Evolutionary conservation across 73 alveolate species (phyloP), one percentile per base, ranked within the genome.

Genomic region (Tetrahymena elliotti): DNA sequence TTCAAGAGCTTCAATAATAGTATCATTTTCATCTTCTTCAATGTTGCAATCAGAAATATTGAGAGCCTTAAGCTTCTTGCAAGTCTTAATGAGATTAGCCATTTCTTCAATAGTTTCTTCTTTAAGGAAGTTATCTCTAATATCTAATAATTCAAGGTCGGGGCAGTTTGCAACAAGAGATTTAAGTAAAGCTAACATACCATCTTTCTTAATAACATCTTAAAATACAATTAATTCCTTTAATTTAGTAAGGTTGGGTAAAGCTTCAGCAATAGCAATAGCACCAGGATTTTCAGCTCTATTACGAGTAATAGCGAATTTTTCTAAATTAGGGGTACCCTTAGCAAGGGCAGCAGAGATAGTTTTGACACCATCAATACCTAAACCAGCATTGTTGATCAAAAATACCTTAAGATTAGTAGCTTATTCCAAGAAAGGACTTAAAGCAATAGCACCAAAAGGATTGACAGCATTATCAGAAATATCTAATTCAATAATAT

Each of bases 381-480:
- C 96, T 88, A 94, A 93, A 47, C 96, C 96, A 52, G 95, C 93
- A 94, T 94, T 94, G 53, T 94, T 94, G 11, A 94, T 13, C 52
- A 47, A 94, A 9, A 94, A 92, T 34, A 52, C 92, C 83, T 94
- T 39, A 38, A 94, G 53, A 52, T 39, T 33, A 84, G 93, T 93
- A 1, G 96, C 96, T 40, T 94, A 94, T 94, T 94, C 93, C 16
- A 94, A 93, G 47, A 94, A 94, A 22, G 96, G 96, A 33, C 93
- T 94, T 38, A 94, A 88, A 33, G 96, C 96, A 35, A 84, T 94
- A 33, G 96, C 96, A 84, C 96, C 96, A 84, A 94, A 94, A 12
- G 96, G 96, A 94, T 94, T 94, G 31, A 94, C 96, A 24, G 96
- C 96, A 94, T 94, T 94, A 20, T 94, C 93, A 52, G 96, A 94